Base-by-base conservation (phyloP, 169 alveolate species). In the Plasmodium blacklocki region DNA sequence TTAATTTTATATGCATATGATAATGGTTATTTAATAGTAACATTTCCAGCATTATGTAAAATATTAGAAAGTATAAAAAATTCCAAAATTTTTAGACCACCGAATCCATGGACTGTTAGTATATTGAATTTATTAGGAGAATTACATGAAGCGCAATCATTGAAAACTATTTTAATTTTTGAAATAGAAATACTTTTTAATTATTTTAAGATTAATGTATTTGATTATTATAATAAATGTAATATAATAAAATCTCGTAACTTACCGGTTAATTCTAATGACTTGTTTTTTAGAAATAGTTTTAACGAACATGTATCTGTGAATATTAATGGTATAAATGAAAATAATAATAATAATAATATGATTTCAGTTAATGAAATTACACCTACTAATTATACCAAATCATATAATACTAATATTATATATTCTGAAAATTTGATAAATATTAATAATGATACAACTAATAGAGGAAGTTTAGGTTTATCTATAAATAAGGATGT, bases 21-120 rank as follows among this genome's bases (percentile, higher is more conserved):
- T 62, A 83, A 85, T 85, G 97, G 97, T 11, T 72, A 89, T 72
- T 87, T 94, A 54, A 93, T 95, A n/a, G 97, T 96, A 19, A 90
- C 96, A 0, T 87, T 97, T 49, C 99, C 99, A 3, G 95, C 96
- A 63, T 97, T 94, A 26, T 97, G 98, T 88, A 96, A 95, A 63
- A 93, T 96, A n/a, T 52, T 97, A 91, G 96, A 94, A 66, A 90
- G 94, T 56, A 94, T 95, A 9, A 92, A 90, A 74, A 68, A 73
- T 72, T 93, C 97, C 12, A 94, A 95, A 93, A 93, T 92, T 14
- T 97, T 95, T 88, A 91, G 73, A 72, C 96, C 97, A 2, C 98
- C 98, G 5, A 97, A 97, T 83, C 98, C 99, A 5, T 97, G 99
- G 99, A 97, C 98, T 8, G 88, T 93, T 52, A 96, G 95, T 52